Evolutionary conservation across 805 yeast species (phyloP).

Genomic region (Lipomyces chichibuensis): DNA sequence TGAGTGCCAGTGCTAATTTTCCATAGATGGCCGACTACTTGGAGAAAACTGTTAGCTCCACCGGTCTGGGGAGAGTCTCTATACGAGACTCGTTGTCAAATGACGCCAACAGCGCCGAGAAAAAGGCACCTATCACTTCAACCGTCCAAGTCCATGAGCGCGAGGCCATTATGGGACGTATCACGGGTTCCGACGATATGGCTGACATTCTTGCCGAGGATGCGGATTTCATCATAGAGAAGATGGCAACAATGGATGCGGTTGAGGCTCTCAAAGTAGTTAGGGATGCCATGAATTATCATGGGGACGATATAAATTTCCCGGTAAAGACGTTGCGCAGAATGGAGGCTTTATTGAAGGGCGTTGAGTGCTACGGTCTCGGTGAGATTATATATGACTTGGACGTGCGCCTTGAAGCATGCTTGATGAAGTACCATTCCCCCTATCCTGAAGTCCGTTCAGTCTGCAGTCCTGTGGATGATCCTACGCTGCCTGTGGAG

Average conservation of each 20-base stretch:
- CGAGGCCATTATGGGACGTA: conserved; percentile 20
- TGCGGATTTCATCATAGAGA: conserved; percentile 48
- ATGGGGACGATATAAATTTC: conserved; percentile 52
- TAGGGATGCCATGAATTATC: conserved; percentile 46
- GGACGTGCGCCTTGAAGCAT: conserved; percentile 51
- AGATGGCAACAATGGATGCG: conserved; percentile 45
- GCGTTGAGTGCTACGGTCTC: conserved; percentile 30
- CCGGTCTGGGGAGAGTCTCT: conserved; percentile 41
- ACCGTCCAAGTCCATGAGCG: conserved; percentile 7
- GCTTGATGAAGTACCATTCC: conserved; percentile 49
- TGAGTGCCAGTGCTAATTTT: conserved; percentile 3
- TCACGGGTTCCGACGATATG: conserved; percentile 23
- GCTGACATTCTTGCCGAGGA: conserved; percentile 19
- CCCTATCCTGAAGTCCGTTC: conserved; percentile 62
- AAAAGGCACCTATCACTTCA: neutral
- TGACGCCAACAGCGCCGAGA: conserved; percentile 8
- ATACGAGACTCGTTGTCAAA: conserved; percentile 3
- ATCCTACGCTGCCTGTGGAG: conserved; percentile 51
- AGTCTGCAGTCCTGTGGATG: conserved; percentile 44
- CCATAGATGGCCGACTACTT: conserved; percentile 5
- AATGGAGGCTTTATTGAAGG: conserved; percentile 41
- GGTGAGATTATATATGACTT: conserved; percentile 29
- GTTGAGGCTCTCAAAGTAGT: conserved; percentile 48
- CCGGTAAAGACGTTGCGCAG: conserved; percentile 46
- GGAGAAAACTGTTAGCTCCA: conserved; percentile 51